Base-by-base conservation (phyloP, 1,139 yeast species). In the Candida dubliniensis region DNA sequence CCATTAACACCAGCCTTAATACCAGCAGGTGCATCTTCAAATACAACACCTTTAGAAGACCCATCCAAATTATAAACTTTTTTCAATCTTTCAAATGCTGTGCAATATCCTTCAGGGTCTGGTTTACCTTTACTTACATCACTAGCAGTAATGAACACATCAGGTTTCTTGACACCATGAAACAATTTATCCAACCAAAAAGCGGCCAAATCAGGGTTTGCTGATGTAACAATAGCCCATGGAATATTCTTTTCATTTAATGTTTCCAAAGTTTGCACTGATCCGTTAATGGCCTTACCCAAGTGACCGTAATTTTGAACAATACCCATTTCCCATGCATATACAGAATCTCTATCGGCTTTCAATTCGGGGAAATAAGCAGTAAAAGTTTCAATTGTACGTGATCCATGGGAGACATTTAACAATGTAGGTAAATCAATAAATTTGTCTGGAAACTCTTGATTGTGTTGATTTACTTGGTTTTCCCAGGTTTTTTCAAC, bases 171-270 rank as follows among this genome's bases (percentile, higher is more conserved):
- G 9, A 47, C 25, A 14, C 30, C 37, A 5, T 44, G 27, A 31
- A 56, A 57, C 24, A 57, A 39, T 3, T 35, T 48, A 6, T 44
- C 49, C 30, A 53, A 54, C 61, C 61, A 58, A 4, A 55, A 54
- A 40, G 51, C 49, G 2, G 60, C 61, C 38, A 57, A 53, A 2
- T 45, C 43, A 2, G 40, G 27, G 6, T 61, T 58, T 3, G 60
- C 63, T 1, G 61, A 57, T 5, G 63, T 59, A 3, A 59, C 56
- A 14, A 58, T 53, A 0, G 57, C 61, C 63, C 61, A 58, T 11
- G 48, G 39, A 9, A 41, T 33, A 2, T 42, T 42, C 12, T 29
- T 26, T 24, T 36, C 26, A 34, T 54, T 55, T 31, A 55, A 42
- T 3, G n/a, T n/a, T 7, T 30, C 26, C 24, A 58, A 47, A 23